Evolutionary conservation across 305 asterid species (phyloP).

Genomic region (Plantago coronopus): DNA sequence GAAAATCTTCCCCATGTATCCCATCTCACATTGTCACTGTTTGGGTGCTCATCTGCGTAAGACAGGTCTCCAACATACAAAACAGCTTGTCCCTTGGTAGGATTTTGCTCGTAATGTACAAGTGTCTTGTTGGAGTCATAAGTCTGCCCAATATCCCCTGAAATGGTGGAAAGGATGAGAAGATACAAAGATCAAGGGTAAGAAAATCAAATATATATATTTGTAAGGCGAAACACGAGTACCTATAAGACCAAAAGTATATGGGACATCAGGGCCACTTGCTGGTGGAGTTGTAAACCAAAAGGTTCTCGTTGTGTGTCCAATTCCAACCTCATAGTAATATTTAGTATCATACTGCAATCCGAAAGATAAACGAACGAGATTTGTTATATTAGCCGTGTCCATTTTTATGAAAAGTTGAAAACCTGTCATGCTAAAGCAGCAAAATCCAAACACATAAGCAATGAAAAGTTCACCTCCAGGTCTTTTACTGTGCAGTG

Average conservation of each 20-base stretch:
- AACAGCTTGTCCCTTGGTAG: constrained; percentile 10
- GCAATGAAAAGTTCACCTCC: constrained; percentile 33
- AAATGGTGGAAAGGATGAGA: background rate
- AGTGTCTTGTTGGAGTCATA: constrained; percentile 9
- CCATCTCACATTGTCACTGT: constrained; percentile 9
- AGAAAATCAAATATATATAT: background rate
- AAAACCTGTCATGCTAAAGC: background rate
- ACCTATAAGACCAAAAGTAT: constrained; percentile 85
- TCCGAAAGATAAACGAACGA: background rate
- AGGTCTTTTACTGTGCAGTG: constrained; percentile 49
- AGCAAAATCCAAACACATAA: background rate
- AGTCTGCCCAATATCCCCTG: constrained; percentile 10
- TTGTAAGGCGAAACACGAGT: constrained; percentile 2
- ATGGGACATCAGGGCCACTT: constrained; percentile 77
- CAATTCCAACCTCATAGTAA: constrained; percentile 64
- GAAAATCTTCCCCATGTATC: constrained; percentile 11
- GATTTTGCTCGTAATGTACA: constrained; percentile 1
- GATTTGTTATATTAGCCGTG: background rate
- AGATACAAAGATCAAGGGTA: background rate
- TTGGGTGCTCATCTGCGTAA: constrained; percentile 1
- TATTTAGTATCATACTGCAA: constrained; percentile 64
- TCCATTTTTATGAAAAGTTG: background rate
- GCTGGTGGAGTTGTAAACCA: constrained; percentile 72
- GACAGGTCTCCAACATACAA: constrained; percentile 6
- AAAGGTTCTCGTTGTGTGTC: constrained; percentile 44